phyloP scores from a whole-genome alignment of 768 basidiomycete species.

The Leucogyrophana mollusca region DNA sequence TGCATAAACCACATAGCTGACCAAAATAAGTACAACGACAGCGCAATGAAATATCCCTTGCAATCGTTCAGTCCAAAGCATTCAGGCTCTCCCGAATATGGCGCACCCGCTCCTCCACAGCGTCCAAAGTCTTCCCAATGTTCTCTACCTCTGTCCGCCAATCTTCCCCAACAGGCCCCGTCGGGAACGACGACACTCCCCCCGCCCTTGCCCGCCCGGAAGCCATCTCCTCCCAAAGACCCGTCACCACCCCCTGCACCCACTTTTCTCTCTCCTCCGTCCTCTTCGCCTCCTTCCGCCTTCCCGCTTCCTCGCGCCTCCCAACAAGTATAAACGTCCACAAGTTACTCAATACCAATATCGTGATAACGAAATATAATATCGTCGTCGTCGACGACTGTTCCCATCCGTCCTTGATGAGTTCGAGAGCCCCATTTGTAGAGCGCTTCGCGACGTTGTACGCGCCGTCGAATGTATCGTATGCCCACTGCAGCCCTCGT shows the following conservation, averaged over 20 bases:
- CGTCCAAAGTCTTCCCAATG: conserved; percentile 51
- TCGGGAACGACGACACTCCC: conserved; percentile 15
- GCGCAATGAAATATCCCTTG: not conserved
- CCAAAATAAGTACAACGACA: not conserved
- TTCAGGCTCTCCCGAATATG: conserved; percentile 44
- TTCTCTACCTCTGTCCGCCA: conserved; percentile 48
- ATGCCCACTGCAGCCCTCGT: conserved; percentile 84
- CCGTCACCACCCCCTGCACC: conserved; percentile 69
- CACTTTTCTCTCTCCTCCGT: conserved; percentile 71
- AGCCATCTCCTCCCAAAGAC: conserved; percentile 71
- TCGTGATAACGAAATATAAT: conserved; percentile 68
- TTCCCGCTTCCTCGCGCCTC: conserved; percentile 43
- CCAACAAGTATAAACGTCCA: conserved; percentile 57
- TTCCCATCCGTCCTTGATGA: conserved; percentile 78
- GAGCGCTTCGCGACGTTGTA: conserved; percentile 69
- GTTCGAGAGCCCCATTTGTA: conserved; percentile 70
- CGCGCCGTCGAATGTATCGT: conserved; percentile 81
- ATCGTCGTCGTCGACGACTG: conserved; percentile 71
- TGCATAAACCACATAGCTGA: no score
- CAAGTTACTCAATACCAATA: conserved; percentile 77
- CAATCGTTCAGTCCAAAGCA: conserved; percentile 28
- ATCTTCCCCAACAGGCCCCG: conserved; percentile 21
- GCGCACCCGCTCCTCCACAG: conserved; percentile 55
- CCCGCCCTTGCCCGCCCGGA: conserved; percentile 36
- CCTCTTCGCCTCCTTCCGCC: conserved; percentile 47